Evolutionary conservation across 225 moss, liverwort and hornwort genomes (phyloP), one percentile per base, ranked within the genome.

Genomic region (Thuidium tamariscinum): DNA sequence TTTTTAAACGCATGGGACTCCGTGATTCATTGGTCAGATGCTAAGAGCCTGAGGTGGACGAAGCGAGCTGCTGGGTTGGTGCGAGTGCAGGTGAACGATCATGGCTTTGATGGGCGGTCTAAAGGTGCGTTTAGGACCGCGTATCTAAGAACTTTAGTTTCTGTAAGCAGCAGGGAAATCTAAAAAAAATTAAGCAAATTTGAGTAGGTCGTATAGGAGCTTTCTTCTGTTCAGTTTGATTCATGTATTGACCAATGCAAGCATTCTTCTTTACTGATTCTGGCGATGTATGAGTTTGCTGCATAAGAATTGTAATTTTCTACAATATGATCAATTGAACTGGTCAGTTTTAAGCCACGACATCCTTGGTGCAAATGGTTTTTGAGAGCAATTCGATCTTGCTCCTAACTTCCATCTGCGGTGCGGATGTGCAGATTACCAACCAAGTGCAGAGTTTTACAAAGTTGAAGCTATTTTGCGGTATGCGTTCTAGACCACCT

Each of bases 401-500:
- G 49, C 32, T 87, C 68, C 34, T 87, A 72, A 84, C 56, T 82
- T 69, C 20, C 54, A 3, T 81, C 48, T 16, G 20, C 2, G 25
- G 36, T 82, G 69, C 62, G 82, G 74, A 83, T 44, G 65, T 74
- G 87, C 88, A 89, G 95, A 69, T 3, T 95, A 94, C 74, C 78
- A 91, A 27, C 95, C 94, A 20, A 77, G 52, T 22, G 74, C 94
- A 74, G 97, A 95, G 37, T 97, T 97, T 30, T 97, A 95, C 89
- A 97, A 97, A 87, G 91, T 97, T 44, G 97, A 97, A 89, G 96
- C 96, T 68, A 61, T 97, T 80, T 80, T 97, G 42, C 92, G 95
- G 95, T 95, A 89, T 54, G 77, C 42, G 64, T 77, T 69, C 27
- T 70, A 86, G 48, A 82, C 87, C 23, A 74, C 49, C 39, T 79